phyloP scores from a whole-genome alignment of 1,139 yeast species.

The Arxiozyma slooffiae region DNA sequence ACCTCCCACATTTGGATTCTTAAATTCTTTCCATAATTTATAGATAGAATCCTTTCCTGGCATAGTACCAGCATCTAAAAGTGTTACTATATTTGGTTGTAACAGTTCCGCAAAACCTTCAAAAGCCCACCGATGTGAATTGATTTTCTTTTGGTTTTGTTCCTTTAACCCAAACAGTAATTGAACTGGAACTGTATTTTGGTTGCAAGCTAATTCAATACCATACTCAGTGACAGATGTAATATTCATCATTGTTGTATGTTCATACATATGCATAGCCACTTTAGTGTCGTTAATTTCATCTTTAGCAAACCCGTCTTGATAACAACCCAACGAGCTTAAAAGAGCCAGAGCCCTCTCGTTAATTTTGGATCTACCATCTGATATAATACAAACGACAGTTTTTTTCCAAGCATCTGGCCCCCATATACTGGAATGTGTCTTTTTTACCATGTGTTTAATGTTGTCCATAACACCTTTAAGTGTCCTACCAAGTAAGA shows the following conservation, averaged over 20 bases:
- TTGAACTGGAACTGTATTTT: conserved; percentile 76
- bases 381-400: conserved; percentile 82
- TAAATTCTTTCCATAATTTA: conserved; percentile 82
- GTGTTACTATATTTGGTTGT: conserved; percentile 74
- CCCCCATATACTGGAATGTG: conserved; percentile 66
- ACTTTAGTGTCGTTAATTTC: conserved; percentile 81
- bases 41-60: conserved; percentile 79
- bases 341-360: conserved; percentile 74
- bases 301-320: conserved; percentile 88
- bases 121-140: conserved; percentile 93
- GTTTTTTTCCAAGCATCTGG: conserved; percentile 89
- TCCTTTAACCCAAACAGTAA: conserved; percentile 81
- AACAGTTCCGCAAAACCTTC: conserved; percentile 83
- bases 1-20: conserved; percentile 81
- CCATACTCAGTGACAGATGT: conserved; percentile 61
- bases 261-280: conserved; percentile 85
- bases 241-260: conserved; percentile 55
- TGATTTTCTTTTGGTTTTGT: conserved; percentile 80
- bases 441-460: conserved; percentile 66
- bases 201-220: conserved; percentile 40
- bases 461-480: conserved; percentile 90
- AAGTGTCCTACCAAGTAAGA: conserved; percentile 77
- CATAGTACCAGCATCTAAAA: conserved; percentile 91
- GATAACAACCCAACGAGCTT: conserved; percentile 90
- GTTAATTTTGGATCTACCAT: conserved; percentile 86